Conservation (phyloP, 805 yeast species). For the Ogataea neopini region DNA sequence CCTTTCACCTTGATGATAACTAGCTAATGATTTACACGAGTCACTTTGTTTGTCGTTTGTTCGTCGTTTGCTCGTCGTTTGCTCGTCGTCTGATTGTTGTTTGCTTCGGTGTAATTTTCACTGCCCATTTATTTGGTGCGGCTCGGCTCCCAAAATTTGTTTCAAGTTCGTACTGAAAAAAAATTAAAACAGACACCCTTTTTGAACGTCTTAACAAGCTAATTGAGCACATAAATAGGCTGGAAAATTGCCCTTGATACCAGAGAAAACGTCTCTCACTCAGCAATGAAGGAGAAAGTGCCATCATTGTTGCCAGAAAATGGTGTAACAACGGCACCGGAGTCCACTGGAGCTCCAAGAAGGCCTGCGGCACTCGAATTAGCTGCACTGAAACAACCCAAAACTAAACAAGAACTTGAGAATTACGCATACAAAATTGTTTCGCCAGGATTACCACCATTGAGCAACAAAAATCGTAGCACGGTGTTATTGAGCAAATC, state of each 20-base stretch:
- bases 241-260: not conserved
- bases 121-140: slow-evolving; percentile 6
- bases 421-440: slow-evolving; percentile 20
- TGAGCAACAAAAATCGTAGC: slow-evolving; percentile 21
- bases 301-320: not conserved
- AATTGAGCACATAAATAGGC: not conserved
- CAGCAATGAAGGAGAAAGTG: not conserved
- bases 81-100: too few species aligned
- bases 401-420: slow-evolving; percentile 11
- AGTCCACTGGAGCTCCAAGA: slow-evolving; percentile 2
- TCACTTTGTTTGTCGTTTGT: not conserved
- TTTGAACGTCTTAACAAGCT: not conserved
- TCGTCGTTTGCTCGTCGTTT: not conserved
- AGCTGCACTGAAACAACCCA: slow-evolving; percentile 10
- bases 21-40: too few species aligned
- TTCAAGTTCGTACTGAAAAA: slow-evolving; percentile 3
- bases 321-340: not conserved
- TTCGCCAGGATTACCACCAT: slow-evolving; percentile 28
- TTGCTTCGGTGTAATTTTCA: too few species aligned
- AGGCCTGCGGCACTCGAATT: slow-evolving; percentile 20
- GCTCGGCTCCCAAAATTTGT: slow-evolving; percentile 11
- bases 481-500: slow-evolving; percentile 24
- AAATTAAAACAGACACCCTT: not conserved
- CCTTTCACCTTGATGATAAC: too few species aligned
- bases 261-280: not conserved